A percentile compares a stretch with the other conserved stretches of the same genome.
These are phyloP conservation scores for Penicillium herquei DNA, from an alignment of 495 filamentous ascomycete genomes.

Conservation along the genomic window DNA sequence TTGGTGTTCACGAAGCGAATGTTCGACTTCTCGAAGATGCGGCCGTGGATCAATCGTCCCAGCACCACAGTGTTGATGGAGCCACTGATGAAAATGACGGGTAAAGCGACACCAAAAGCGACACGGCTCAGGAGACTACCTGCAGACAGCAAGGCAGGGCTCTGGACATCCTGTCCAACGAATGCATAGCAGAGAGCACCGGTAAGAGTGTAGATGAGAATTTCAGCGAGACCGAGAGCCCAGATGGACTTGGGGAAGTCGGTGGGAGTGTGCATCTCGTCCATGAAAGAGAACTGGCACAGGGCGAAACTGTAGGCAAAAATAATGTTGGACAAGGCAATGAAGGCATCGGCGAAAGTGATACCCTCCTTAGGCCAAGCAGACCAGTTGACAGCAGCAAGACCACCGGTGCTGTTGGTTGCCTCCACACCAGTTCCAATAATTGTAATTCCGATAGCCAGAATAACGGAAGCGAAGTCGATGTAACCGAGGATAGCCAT, in stretches of 20 bases:
- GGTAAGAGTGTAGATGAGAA: no score
- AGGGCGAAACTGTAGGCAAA: no score
- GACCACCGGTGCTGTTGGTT: neutral
- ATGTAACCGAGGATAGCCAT: neutral
- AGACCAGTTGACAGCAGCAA: neutral
- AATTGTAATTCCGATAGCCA: neutral
- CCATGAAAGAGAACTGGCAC: no score
- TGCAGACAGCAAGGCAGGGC: constrained; percentile 47
- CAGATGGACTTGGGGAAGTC: no score
- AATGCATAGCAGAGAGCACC: no score
- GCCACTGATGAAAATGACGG: constrained; percentile 51
- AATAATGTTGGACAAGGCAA: no score
- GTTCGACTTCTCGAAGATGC: constrained; percentile 49
- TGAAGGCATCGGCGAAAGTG: no score
- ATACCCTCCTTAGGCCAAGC: no score
- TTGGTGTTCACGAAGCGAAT: constrained; percentile 31
- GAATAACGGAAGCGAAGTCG: neutral
- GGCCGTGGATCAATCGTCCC: constrained; percentile 56
- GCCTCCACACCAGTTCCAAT: neutral
- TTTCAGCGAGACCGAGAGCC: no score
- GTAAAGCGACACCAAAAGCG: constrained; percentile 52
- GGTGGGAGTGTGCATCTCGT: no score
- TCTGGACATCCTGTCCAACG: no score
- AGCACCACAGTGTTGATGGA: constrained; percentile 57
- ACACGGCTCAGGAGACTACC: constrained; percentile 56